These are phyloP conservation scores for Neurospora sp. DNA, from an alignment of 495 filamentous ascomycete genomes.

Conservation along the genomic window DNA sequence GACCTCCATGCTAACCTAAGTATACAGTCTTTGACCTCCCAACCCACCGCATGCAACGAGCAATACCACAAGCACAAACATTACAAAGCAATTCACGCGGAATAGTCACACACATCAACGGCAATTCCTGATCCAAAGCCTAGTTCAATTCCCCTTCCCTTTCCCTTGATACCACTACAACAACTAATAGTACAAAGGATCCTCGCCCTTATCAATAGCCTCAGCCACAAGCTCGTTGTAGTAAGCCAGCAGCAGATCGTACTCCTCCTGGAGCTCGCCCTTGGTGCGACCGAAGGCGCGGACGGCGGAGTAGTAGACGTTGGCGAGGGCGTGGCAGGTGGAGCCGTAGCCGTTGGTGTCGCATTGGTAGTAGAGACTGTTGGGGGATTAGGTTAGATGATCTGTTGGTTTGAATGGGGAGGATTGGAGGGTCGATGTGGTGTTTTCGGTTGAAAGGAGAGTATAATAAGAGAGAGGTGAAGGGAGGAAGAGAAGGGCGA, in stretches of 20 bases:
- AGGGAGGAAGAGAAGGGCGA: constrained; percentile 1
- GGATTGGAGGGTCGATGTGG: constrained; percentile 12
- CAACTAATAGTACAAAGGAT: not conserved
- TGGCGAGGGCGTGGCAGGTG: constrained; percentile 27
- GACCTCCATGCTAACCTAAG: not conserved
- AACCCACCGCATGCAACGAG: not conserved
- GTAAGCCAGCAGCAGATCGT: constrained; percentile 23
- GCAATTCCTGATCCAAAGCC: not conserved
- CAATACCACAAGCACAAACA: not conserved
- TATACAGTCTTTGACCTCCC: not conserved
- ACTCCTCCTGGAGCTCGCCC: constrained; percentile 20
- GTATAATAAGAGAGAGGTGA: too few relatives aligned
- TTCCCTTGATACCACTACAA: not conserved
- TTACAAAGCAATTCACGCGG: not conserved
- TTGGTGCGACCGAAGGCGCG: constrained; percentile 23
- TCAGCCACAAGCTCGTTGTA: constrained; percentile 22
- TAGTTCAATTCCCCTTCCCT: not conserved
- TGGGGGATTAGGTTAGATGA: constrained; percentile 13
- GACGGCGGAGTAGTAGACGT: constrained; percentile 38
- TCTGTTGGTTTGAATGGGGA: constrained; percentile 7
- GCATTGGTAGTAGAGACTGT: constrained; percentile 27
- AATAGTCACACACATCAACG: not conserved
- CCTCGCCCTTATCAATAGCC: constrained; percentile 17
- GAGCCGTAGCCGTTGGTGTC: not conserved
- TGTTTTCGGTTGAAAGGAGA: too few relatives aligned